Conservation (phyloP, 2,329 filamentous ascomycete species). For the Cytospora piceae region DNA sequence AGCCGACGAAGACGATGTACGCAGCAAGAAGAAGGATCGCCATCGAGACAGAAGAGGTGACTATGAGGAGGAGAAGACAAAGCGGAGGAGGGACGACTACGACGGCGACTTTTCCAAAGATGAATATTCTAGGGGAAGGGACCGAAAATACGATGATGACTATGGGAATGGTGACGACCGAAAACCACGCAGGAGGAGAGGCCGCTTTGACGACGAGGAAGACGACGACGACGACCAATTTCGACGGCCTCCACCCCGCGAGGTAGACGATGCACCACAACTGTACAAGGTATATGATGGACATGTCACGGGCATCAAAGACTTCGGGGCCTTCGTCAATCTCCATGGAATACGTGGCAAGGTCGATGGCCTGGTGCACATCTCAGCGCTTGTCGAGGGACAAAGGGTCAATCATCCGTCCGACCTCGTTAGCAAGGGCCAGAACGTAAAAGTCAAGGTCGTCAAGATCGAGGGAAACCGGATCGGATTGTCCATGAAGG, state of each 20-base stretch:
- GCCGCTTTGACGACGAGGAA: slow-evolving; percentile 46
- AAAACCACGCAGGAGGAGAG: slow-evolving; percentile 47
- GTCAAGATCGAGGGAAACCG: slow-evolving; percentile 80
- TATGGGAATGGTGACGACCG: slow-evolving; percentile 56
- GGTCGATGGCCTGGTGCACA: slow-evolving; percentile 90
- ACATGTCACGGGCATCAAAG: slow-evolving; percentile 87
- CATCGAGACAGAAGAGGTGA: slow-evolving; percentile 42
- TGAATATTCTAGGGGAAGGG: slow-evolving; percentile 49
- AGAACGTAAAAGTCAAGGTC: slow-evolving; percentile 91
- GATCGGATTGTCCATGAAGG: slow-evolving; percentile 94
- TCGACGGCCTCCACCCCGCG: slow-evolving; percentile 66
- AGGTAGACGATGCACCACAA: slow-evolving; percentile 80
- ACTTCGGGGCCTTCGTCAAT: slow-evolving; percentile 95
- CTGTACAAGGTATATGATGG: slow-evolving; percentile 89
- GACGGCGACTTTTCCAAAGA: slow-evolving; percentile 30
- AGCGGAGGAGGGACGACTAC: slow-evolving; percentile 34
- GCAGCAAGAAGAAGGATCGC: slow-evolving; percentile 56
- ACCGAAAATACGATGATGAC: slow-evolving; percentile 56
- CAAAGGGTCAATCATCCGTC: slow-evolving; percentile 90
- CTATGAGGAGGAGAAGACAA: slow-evolving; percentile 39
- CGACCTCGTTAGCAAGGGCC: slow-evolving; percentile 78
- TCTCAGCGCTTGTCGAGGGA: slow-evolving; percentile 84
- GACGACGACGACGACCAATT: slow-evolving; percentile 63
- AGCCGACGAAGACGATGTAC: slow-evolving; percentile 50
- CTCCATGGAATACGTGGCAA: slow-evolving; percentile 85